Conservation (phyloP, 306 rosid species). For the Vigna trinervia region DNA sequence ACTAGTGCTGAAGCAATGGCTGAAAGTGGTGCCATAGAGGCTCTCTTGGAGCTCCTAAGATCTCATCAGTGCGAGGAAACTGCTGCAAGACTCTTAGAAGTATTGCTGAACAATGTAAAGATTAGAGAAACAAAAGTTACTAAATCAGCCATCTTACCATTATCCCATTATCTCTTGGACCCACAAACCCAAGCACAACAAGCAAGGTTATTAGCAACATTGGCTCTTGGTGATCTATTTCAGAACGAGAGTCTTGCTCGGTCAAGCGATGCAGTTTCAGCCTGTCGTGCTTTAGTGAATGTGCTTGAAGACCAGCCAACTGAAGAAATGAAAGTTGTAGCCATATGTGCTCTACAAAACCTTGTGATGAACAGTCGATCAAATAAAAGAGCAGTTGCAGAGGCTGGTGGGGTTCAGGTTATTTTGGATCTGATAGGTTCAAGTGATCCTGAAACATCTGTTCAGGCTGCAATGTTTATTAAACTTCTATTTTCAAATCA, state of each 20-base stretch:
- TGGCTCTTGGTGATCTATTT: slow-evolving; percentile 97
- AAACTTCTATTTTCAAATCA: slow-evolving; percentile 94
- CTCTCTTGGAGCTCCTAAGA: slow-evolving; percentile 92
- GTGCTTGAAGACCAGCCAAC: slow-evolving; percentile 99
- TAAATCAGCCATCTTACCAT: slow-evolving; percentile 83
- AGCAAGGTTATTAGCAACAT: slow-evolving; percentile 90
- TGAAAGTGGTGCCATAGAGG: slow-evolving; percentile 97
- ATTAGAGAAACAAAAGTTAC: slow-evolving; percentile 95
- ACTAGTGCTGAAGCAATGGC: slow-evolving; percentile 99
- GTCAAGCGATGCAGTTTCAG: slow-evolving; percentile 89
- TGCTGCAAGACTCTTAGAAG: slow-evolving; percentile 96
- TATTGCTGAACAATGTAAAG: slow-evolving; percentile 87
- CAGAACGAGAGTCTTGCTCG: slow-evolving; percentile 97
- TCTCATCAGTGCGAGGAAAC: slow-evolving; percentile 96
- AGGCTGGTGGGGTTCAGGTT: slow-evolving; percentile 99
- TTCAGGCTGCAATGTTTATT: slow-evolving; percentile 95
- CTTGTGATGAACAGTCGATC: slow-evolving; percentile 98
- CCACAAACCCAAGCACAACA: slow-evolving; percentile 99
- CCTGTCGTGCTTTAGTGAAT: slow-evolving; percentile 96
- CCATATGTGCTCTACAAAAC: slow-evolving; percentile 96
- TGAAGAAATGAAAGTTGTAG: slow-evolving; percentile 99
- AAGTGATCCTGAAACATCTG: slow-evolving; percentile 91
- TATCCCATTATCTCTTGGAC: slow-evolving; percentile 96
- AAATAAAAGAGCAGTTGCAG: slow-evolving; percentile 98
- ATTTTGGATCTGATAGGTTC: slow-evolving; percentile 94